Base-by-base conservation (phyloP, 306 rosid species). In the Fagus crenata region DNA sequence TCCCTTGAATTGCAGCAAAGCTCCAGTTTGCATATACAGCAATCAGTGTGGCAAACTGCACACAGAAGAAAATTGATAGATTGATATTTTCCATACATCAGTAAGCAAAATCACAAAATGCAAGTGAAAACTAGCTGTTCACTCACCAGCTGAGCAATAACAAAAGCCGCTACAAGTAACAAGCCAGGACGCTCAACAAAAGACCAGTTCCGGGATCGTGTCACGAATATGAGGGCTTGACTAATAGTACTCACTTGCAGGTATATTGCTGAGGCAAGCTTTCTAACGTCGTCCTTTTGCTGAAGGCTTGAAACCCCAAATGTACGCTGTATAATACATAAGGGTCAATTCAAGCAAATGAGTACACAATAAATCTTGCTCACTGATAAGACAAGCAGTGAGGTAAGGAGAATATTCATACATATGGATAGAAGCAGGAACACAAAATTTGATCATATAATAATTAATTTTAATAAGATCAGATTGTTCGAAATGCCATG, bases 201-300 rank as follows among this genome's bases (percentile, higher is more conserved):
- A 54, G 97, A 92, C 97, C 93, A 92, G 70, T 86, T 85, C 80
- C 91, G 84, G 3, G 97, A 75, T 4, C 95, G 88, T 1, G 97
- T 92, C 53, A 92, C 90, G 18, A 92, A 92, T 81, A 92, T 90
- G 61, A 92, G 97, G 28, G 97, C 93, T 80, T 92, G 97, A 58
- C 97, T 92, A 51, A 90, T 83, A 64, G 84, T 90, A 77, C 97
- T 92, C 77, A 92, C 97, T 90, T 92, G 95, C 60, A 92, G 89
- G 83, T 89, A 92, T 65, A 92, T 73, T 39, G 91, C 95, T 2
- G 95, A 84, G 31, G 95, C 93, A 69, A 92, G 91, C 86, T 84
- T 93, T 78, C 92, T 78, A 2, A 77, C 43, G 86, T 77, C 86
- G 32, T 86, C 83, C 60, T 72, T 36, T 42, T 72, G 54, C 41